Percentiles rank a stretch among this genome's conserved stretches.
phyloP scores from a whole-genome alignment of 179 eudicot genomes.

The Corrigiola litoralis region DNA sequence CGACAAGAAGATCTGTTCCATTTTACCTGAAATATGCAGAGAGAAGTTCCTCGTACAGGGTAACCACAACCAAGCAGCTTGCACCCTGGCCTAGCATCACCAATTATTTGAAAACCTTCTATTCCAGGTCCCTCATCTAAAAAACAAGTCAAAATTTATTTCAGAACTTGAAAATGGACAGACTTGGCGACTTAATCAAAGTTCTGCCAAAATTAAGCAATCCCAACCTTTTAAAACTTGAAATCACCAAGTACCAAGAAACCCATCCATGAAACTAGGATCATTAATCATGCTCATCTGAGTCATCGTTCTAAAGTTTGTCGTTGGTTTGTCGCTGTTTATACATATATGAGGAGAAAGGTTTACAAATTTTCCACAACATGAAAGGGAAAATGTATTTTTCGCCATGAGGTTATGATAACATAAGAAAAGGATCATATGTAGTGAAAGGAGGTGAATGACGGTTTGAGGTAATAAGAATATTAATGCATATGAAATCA shows the following conservation, averaged over 20 bases:
- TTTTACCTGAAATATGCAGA: constrained; percentile 85
- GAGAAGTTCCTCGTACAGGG: constrained; percentile 81
- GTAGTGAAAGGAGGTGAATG: not conserved
- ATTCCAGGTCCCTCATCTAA: constrained; percentile 79
- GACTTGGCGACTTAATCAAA: not conserved
- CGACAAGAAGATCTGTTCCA: not conserved
- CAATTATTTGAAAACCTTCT: constrained; percentile 77
- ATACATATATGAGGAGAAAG: not conserved
- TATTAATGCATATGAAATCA: not conserved
- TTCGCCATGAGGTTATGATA: not conserved
- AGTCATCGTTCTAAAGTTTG: too few relatives aligned
- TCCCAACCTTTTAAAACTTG: not conserved
- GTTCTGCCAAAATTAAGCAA: not conserved
- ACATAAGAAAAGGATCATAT: not conserved
- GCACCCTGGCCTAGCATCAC: constrained; percentile 83
- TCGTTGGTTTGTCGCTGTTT: too few relatives aligned
- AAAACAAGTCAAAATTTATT: constrained; percentile 11
- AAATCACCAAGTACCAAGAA: too few relatives aligned
- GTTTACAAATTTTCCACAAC: not conserved
- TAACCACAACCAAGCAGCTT: constrained; percentile 76
- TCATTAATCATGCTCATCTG: too few relatives aligned
- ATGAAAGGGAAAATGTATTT: not conserved
- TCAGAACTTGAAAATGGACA: not conserved
- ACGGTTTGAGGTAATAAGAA: not conserved
- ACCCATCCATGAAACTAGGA: too few relatives aligned